These are phyloP conservation scores for Staphylotrichum tortipilum DNA, from an alignment of 495 filamentous ascomycete species.

Conservation along the genomic window DNA sequence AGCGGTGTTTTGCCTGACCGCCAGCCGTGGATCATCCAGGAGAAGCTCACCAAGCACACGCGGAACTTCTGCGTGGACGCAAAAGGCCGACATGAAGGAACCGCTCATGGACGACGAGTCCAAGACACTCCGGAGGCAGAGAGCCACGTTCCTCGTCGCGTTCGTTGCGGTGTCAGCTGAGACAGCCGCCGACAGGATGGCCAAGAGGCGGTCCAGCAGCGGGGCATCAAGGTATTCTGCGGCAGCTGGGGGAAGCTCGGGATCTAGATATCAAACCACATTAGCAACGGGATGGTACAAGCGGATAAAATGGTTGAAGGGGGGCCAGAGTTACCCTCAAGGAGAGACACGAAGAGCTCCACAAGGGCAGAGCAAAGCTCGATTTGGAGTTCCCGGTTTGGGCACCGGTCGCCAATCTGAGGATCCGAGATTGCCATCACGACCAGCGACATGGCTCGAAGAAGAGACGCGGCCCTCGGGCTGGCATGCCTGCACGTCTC, in stretches of 20 bases:
- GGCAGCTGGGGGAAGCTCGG: constrained; percentile 13
- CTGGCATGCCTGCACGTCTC: constrained; percentile 10
- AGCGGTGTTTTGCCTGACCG: constrained; percentile 34
- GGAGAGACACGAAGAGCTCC: constrained; percentile 32
- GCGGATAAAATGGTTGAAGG: no score
- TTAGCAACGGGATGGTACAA: no score
- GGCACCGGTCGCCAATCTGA: constrained; percentile 31
- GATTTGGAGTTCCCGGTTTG: constrained; percentile 30
- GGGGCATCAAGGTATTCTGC: constrained; percentile 21
- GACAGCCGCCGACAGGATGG: constrained; percentile 22
- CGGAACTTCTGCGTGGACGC: constrained; percentile 22
- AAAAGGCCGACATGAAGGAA: constrained; percentile 52
- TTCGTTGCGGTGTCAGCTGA: constrained; percentile 19
- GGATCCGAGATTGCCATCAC: constrained; percentile 38
- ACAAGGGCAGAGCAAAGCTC: constrained; percentile 36
- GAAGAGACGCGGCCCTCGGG: constrained; percentile 23
- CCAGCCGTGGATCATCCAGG: constrained; percentile 32
- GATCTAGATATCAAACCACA: constrained; percentile 10
- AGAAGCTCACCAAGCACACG: constrained; percentile 31
- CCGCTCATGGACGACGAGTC: constrained; percentile 54
- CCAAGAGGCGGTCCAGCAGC: constrained; percentile 31
- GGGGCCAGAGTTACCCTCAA: constrained; percentile 38
- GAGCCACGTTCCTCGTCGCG: constrained; percentile 36
- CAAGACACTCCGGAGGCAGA: constrained; percentile 54
- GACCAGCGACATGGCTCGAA: constrained; percentile 36